phyloP scores from a whole-genome alignment of 768 basidiomycete species.

The Dacryopinax primogenitus region DNA sequence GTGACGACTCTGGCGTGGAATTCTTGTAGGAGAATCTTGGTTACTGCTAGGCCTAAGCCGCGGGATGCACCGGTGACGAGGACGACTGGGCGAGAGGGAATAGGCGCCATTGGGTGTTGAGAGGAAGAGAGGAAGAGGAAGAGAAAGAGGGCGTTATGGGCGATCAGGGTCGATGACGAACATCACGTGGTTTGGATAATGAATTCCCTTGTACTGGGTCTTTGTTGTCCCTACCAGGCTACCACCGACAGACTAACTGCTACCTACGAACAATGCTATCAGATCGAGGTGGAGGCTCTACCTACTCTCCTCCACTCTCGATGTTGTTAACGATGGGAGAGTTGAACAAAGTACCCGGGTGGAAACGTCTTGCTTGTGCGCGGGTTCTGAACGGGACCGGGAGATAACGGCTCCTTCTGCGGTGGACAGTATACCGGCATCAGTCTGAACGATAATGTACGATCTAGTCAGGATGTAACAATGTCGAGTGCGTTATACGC shows the following conservation, averaged over 20 bases:
- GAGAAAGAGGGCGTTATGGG: not conserved
- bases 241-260: too few species aligned
- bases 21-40: slow-evolving; percentile 47
- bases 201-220: not conserved
- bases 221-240: not conserved
- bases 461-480: too few species aligned
- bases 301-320: too few species aligned
- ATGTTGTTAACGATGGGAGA: too few species aligned
- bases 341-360: too few species aligned
- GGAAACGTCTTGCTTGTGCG: not conserved
- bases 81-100: slow-evolving; percentile 40
- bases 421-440: too few species aligned
- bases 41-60: slow-evolving; percentile 70
- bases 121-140: not conserved
- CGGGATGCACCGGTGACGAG: slow-evolving; percentile 76
- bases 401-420: not conserved
- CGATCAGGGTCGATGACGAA: slow-evolving; percentile 6
- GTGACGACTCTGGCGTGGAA: slow-evolving; percentile 60
- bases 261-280: too few species aligned
- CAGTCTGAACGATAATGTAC: too few species aligned
- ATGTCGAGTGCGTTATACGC: too few species aligned
- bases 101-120: slow-evolving; percentile 9
- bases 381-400: slow-evolving; percentile 6
- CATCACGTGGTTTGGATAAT: not conserved
- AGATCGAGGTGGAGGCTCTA: too few species aligned